phyloP scores from a whole-genome alignment of 1,284 basidiomycete species.

The Veloboletus limbatus region DNA sequence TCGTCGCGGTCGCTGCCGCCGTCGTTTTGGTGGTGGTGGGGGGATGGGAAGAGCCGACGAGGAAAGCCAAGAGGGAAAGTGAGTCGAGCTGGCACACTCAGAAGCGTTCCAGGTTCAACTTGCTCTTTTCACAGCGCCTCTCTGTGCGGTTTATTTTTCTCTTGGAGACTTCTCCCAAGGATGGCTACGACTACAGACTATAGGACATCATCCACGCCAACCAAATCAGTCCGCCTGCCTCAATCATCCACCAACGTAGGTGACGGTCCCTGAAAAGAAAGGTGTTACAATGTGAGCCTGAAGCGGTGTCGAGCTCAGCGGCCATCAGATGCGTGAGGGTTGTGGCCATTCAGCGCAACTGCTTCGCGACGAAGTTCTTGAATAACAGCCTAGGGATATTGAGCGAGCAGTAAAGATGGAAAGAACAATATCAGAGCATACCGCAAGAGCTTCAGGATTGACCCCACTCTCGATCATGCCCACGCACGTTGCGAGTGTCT shows the following conservation, averaged over 20 bases:
- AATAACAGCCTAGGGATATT: slow-evolving; percentile 79
- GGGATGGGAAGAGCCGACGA: neutral
- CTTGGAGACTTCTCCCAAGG: too few species aligned
- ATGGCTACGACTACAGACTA: slow-evolving; percentile 18
- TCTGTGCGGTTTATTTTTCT: too few species aligned
- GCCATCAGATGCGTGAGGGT: slow-evolving; percentile 15
- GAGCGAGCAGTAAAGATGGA: too few species aligned
- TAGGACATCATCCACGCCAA: slow-evolving; percentile 17
- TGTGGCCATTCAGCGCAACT: slow-evolving; percentile 34
- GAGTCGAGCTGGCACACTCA: slow-evolving; percentile 3
- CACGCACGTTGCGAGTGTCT: slow-evolving; percentile 79
- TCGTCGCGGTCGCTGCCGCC: slow-evolving; percentile 1
- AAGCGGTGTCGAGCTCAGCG: too few species aligned
- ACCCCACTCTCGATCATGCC: slow-evolving; percentile 83
- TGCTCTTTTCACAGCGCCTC: slow-evolving; percentile 14
- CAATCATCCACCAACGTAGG: slow-evolving; percentile 12
- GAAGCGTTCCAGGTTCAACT: neutral
- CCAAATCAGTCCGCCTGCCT: slow-evolving; percentile 22
- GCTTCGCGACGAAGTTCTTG: slow-evolving; percentile 71
- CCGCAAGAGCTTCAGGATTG: slow-evolving; percentile 83
- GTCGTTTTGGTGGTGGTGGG: slow-evolving; percentile 1
- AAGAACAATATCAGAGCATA: slow-evolving; percentile 41
- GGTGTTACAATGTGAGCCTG: too few species aligned
- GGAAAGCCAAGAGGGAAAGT: neutral
- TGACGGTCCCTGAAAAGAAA: too few species aligned